Evolutionary conservation across 2,329 filamentous ascomycete genomes (phyloP).

Genomic region (Orbilia blumenaviensis): DNA sequence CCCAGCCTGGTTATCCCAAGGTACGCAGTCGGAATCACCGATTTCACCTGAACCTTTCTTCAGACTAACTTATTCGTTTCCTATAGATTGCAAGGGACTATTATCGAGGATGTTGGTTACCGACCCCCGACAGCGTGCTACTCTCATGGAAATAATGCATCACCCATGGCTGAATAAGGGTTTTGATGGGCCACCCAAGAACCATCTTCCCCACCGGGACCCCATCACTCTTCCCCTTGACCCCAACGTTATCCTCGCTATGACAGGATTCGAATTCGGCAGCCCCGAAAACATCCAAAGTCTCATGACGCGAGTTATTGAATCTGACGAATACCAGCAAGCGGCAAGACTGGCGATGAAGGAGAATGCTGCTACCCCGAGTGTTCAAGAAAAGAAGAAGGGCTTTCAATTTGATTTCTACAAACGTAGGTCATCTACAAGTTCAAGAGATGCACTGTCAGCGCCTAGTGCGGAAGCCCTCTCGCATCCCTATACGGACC

Average conservation of each 20-base stretch:
- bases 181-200: constrained; percentile 83
- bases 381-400: constrained; percentile 77
- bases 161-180: constrained; percentile 94
- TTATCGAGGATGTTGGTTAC: constrained; percentile 95
- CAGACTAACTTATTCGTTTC: too few species aligned
- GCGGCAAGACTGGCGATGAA: constrained; percentile 74
- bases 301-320: constrained; percentile 84
- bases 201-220: constrained; percentile 83
- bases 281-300: constrained; percentile 81
- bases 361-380: constrained; percentile 55
- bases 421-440: constrained; percentile 87
- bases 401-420: constrained; percentile 96
- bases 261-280: constrained; percentile 98
- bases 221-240: constrained; percentile 87
- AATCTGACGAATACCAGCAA: constrained; percentile 92
- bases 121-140: constrained; percentile 91
- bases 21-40: neutral
- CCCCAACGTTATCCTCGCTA: constrained; percentile 81
- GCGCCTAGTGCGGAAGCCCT: constrained; percentile 87
- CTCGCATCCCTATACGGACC: constrained; percentile 75
- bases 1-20: constrained; percentile 83
- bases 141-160: constrained; percentile 89
- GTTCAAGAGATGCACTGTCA: constrained; percentile 84
- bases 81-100: constrained; percentile 81
- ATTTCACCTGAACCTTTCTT: constrained; percentile 74